These are phyloP conservation scores for Ceratocystis cubensis DNA, from an alignment of 2,329 filamentous ascomycete species.

Conservation along the genomic window DNA sequence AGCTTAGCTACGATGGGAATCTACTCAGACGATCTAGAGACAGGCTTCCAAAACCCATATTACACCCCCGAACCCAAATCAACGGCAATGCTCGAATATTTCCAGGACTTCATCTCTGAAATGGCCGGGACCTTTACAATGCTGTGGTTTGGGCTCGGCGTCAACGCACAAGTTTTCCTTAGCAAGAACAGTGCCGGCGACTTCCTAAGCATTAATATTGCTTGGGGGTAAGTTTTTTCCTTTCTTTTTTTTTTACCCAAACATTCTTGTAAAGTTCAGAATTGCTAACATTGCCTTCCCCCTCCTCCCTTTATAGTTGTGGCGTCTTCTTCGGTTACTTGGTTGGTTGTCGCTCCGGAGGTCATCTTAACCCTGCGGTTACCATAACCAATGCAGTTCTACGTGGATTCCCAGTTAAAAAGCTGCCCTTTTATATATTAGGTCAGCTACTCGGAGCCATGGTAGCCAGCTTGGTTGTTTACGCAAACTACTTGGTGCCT, in stretches of 20 bases:
- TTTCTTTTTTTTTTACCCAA: neutral
- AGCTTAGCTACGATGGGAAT: constrained; percentile 10
- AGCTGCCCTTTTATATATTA: constrained; percentile 53
- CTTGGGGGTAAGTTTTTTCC: constrained; percentile 33
- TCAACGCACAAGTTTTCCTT: constrained; percentile 56
- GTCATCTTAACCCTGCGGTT: constrained; percentile 58
- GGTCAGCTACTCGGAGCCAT: constrained; percentile 58
- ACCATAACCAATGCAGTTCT: constrained; percentile 58
- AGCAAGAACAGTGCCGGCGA: constrained; percentile 38
- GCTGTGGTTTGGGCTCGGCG: constrained; percentile 56
- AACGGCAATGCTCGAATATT: constrained; percentile 16
- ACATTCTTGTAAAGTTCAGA: constrained; percentile 20
- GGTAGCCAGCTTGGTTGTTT: constrained; percentile 46
- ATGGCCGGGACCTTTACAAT: constrained; percentile 57
- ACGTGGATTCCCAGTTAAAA: constrained; percentile 55
- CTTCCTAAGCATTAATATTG: constrained; percentile 39
- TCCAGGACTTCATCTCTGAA: constrained; percentile 38
- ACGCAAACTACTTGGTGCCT: constrained; percentile 51
- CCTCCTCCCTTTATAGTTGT: constrained; percentile 32
- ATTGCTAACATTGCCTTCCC: constrained; percentile 1
- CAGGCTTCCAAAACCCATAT: constrained; percentile 14
- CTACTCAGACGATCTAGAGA: constrained; percentile 16
- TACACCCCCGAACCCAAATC: constrained; percentile 11
- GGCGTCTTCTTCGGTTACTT: constrained; percentile 60
- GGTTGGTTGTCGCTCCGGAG: constrained; percentile 51